Percentiles rank a stretch among this genome's conserved stretches.
Evolutionary conservation across 148 eudicot species (phyloP).

Genomic region (Rhododendron griersonianum): DNA sequence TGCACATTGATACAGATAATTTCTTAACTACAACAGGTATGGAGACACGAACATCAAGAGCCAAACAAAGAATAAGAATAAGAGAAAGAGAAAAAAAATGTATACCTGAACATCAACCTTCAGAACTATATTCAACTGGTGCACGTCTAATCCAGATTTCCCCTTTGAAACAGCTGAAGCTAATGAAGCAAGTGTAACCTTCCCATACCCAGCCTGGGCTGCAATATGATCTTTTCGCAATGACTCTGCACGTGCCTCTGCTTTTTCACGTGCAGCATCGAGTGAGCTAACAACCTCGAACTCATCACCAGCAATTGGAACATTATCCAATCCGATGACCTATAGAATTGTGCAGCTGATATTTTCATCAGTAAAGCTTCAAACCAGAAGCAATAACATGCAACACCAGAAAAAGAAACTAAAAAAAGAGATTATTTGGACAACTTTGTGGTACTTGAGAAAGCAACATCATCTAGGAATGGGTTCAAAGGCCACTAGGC

Average conservation of each 20-base stretch:
- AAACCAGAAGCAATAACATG: neutral
- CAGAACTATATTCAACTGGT: conserved; percentile 79
- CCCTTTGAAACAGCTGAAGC: conserved; percentile 84
- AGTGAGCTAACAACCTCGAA: conserved; percentile 85
- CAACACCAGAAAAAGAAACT: neutral
- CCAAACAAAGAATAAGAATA: neutral
- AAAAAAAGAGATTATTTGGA: neutral
- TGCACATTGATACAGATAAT: neutral
- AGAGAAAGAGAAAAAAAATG: neutral
- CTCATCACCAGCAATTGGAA: conserved; percentile 91
- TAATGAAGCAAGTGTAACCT: conserved; percentile 75
- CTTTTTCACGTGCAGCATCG: conserved; percentile 81
- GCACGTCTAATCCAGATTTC: conserved; percentile 78
- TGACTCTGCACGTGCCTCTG: conserved; percentile 57
- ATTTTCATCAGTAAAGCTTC: neutral
- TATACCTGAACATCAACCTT: conserved; percentile 91
- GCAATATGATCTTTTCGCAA: conserved; percentile 61
- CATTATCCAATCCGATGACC: conserved; percentile 89
- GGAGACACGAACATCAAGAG: conserved; percentile 41
- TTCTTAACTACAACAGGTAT: neutral
- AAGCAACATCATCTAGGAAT: neutral
- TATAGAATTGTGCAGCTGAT: conserved; percentile 18
- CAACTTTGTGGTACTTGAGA: neutral
- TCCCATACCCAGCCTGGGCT: conserved; percentile 89
- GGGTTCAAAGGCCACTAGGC: conserved; percentile 1